These are phyloP conservation scores for Pleoardoris graminearum DNA, from an alignment of 2,329 filamentous ascomycete genomes.

Conservation along the genomic window DNA sequence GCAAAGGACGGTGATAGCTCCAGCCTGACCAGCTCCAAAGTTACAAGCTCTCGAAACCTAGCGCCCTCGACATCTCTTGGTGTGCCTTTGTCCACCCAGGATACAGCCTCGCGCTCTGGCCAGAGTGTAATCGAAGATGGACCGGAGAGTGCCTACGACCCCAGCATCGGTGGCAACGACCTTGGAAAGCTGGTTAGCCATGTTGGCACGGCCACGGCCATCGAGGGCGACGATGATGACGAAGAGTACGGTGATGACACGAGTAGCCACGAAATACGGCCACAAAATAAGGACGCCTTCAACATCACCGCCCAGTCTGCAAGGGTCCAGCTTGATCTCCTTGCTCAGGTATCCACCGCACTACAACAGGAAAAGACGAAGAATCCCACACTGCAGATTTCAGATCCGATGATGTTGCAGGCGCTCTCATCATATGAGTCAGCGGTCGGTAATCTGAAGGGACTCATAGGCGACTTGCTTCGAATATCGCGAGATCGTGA, in stretches of 20 bases:
- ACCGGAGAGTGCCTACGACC: constrained; percentile 60
- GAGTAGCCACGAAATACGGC: constrained; percentile 72
- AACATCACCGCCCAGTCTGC: constrained; percentile 97
- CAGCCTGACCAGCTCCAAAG: constrained; percentile 43
- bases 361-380: constrained; percentile 71
- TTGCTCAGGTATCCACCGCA: constrained; percentile 83
- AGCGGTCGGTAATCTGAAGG: constrained; percentile 84
- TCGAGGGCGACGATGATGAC: constrained; percentile 65
- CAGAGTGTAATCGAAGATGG: constrained; percentile 58
- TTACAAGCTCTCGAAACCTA: constrained; percentile 34
- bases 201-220: constrained; percentile 54
- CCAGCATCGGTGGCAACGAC: constrained; percentile 60
- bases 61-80: constrained; percentile 52
- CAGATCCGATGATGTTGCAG: constrained; percentile 74
- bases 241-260: constrained; percentile 81
- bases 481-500: constrained; percentile 94
- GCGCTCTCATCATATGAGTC: constrained; percentile 85
- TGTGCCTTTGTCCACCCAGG: constrained; percentile 51
- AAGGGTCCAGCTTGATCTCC: constrained; percentile 86
- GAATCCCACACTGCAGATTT: constrained; percentile 72
- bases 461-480: constrained; percentile 80
- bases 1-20: constrained; percentile 47
- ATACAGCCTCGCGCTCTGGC: constrained; percentile 41
- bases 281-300: constrained; percentile 86
- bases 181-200: constrained; percentile 55